These are phyloP conservation scores for Dichotomopilus funicola DNA, from an alignment of 2,329 filamentous ascomycete genomes.

Conservation along the genomic window DNA sequence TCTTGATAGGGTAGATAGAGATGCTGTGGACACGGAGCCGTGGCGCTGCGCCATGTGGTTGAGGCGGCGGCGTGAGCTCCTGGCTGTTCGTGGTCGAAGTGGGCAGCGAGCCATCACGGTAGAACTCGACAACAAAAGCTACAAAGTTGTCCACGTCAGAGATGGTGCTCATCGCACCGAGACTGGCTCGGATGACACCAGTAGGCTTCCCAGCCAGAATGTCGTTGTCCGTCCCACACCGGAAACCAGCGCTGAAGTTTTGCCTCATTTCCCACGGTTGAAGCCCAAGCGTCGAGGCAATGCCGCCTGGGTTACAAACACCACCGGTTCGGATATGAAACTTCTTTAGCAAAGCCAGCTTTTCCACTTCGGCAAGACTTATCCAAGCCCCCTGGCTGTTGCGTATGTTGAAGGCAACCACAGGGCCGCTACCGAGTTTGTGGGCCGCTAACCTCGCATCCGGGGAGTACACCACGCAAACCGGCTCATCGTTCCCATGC, in stretches of 20 bases:
- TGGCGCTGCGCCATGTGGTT: neutral
- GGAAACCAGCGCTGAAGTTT: conserved; percentile 78
- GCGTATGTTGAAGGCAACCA: conserved; percentile 76
- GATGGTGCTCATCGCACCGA: conserved; percentile 83
- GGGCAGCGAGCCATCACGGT: conserved; percentile 28
- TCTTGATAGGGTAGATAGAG: conserved; percentile 87
- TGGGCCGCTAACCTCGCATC: conserved; percentile 23
- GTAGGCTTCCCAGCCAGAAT: conserved; percentile 79
- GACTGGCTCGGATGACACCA: conserved; percentile 75
- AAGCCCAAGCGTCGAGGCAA: conserved; percentile 66
- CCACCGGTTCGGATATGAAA: conserved; percentile 85
- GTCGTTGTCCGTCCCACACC: conserved; percentile 78
- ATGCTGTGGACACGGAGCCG: conserved; percentile 55
- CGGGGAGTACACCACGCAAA: conserved; percentile 60
- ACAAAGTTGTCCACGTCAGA: conserved; percentile 68
- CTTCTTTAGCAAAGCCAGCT: conserved; percentile 67
- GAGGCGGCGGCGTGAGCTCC: no score
- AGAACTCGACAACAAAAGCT: conserved; percentile 66
- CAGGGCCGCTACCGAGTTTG: conserved; percentile 55
- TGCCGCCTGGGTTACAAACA: conserved; percentile 85
- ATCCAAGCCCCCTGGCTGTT: conserved; percentile 66
- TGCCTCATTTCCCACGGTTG: conserved; percentile 73
- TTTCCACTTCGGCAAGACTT: conserved; percentile 79
- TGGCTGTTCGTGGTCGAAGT: neutral
- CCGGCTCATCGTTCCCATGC: conserved; percentile 61